These are phyloP conservation scores for Malus hybrid DNA, from an alignment of 331 rosid genomes.

Conservation along the genomic window DNA sequence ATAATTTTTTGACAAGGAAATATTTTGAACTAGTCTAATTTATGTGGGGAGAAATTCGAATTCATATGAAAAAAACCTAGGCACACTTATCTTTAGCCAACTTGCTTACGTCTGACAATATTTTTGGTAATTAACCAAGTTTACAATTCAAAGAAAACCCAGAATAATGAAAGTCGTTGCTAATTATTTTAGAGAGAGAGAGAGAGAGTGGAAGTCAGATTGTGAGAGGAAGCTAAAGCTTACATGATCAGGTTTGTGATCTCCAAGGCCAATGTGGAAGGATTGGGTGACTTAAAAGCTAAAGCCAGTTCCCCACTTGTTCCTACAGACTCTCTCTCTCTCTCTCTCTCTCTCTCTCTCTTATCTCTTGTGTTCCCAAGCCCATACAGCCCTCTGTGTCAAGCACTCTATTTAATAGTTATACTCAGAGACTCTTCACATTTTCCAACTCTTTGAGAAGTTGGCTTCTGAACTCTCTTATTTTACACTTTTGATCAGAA, in stretches of 20 bases:
- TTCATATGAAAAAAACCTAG: no score
- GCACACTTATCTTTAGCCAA: neutral
- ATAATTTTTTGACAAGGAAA: no score
- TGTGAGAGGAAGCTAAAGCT: conserved; percentile 20
- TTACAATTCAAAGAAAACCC: neutral
- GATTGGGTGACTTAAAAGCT: conserved; percentile 9
- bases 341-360: conserved; percentile 26
- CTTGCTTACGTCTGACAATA: neutral
- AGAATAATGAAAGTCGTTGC: neutral
- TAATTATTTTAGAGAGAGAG: neutral
- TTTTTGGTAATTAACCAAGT: neutral
- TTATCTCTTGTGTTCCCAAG: conserved; percentile 65
- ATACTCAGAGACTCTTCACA: conserved; percentile 31
- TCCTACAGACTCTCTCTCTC: neutral
- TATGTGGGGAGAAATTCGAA: no score
- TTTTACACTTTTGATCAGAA: conserved; percentile 20
- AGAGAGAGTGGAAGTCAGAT: conserved; percentile 1
- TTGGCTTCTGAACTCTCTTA: conserved; percentile 33
- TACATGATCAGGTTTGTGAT: conserved; percentile 28
- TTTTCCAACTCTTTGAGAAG: conserved; percentile 39
- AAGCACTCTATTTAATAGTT: conserved; percentile 32
- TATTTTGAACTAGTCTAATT: no score
- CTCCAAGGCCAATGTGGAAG: conserved; percentile 28
- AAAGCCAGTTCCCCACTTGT: no score
- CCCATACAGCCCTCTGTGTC: conserved; percentile 58